These are phyloP conservation scores for Talaromyces stipitatus DNA, from an alignment of 495 filamentous ascomycete genomes.

Conservation along the genomic window DNA sequence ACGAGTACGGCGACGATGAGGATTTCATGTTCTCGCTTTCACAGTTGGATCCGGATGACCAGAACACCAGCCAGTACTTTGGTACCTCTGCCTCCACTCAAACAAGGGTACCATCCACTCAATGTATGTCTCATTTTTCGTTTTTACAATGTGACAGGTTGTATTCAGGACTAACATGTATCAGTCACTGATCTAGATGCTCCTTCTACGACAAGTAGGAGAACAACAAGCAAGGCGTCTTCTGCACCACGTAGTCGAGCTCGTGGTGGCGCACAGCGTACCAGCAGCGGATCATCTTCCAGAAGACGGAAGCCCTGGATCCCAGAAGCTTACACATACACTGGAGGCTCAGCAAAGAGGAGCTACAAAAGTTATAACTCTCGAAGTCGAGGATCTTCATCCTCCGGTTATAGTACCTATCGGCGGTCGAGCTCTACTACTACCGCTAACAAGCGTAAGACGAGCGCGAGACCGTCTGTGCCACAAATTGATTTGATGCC, in stretches of 20 bases:
- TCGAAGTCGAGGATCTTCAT: not conserved
- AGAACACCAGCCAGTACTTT: constrained; percentile 42
- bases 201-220: not conserved
- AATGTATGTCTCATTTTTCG: not conserved
- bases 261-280: not conserved
- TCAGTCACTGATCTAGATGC: constrained; percentile 1
- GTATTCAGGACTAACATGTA: not conserved
- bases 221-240: not conserved
- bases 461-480: constrained; percentile 11
- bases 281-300: not conserved
- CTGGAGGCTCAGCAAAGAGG: not conserved
- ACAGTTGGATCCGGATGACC: constrained; percentile 26
- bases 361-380: not conserved
- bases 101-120: constrained; percentile 1
- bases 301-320: not conserved
- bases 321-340: not conserved
- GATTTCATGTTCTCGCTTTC: constrained; percentile 32
- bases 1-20: constrained; percentile 40
- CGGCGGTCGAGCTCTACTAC: not conserved
- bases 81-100: constrained; percentile 17
- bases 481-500: constrained; percentile 42
- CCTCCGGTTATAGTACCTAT: not conserved
- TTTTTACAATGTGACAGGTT: not conserved
- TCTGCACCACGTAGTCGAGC: constrained; percentile 1
- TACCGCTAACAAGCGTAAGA: not conserved